A percentile compares a stretch with the other conserved stretches of the same genome.
Conservation (phyloP, 148 eudicot genomes). For the Linanthus parryae region DNA sequence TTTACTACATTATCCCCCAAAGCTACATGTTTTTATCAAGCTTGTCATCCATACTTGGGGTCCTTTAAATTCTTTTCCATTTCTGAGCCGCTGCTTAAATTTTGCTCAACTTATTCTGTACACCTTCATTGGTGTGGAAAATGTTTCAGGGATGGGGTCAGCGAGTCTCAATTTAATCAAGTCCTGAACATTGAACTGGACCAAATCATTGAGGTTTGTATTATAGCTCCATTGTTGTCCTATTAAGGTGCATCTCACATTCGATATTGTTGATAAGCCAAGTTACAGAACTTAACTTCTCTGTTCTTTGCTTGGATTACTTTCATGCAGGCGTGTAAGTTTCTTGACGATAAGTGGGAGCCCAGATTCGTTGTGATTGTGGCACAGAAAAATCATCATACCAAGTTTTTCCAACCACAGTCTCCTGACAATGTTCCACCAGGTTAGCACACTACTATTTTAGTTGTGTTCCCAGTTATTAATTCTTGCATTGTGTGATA, state of each 20-base stretch:
- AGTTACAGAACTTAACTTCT: background rate
- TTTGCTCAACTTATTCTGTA: background rate
- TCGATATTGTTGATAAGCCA: no score
- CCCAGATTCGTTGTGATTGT: constrained; percentile 75
- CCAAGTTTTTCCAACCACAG: constrained; percentile 69
- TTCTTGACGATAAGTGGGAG: constrained; percentile 78
- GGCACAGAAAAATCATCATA: constrained; percentile 93
- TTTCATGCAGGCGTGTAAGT: constrained; percentile 55
- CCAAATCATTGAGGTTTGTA: constrained; percentile 68
- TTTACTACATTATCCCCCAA: background rate
- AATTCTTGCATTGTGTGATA: no score
- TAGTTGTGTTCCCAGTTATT: no score
- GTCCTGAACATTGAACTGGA: constrained; percentile 81
- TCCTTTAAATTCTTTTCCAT: background rate
- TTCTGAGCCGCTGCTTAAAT: background rate
- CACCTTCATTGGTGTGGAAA: background rate
- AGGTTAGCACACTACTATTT: no score
- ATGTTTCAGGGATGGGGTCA: constrained; percentile 73
- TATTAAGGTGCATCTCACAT: background rate
- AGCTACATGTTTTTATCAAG: background rate
- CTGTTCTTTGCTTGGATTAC: background rate
- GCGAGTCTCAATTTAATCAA: constrained; percentile 88
- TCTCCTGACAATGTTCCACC: constrained; percentile 91
- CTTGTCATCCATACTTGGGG: background rate
- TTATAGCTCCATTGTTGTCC: background rate